Percentiles rank a stretch among this genome's conserved stretches.
phyloP scores from a whole-genome alignment of 257 asterid genomes.

The Coffea canephora region DNA sequence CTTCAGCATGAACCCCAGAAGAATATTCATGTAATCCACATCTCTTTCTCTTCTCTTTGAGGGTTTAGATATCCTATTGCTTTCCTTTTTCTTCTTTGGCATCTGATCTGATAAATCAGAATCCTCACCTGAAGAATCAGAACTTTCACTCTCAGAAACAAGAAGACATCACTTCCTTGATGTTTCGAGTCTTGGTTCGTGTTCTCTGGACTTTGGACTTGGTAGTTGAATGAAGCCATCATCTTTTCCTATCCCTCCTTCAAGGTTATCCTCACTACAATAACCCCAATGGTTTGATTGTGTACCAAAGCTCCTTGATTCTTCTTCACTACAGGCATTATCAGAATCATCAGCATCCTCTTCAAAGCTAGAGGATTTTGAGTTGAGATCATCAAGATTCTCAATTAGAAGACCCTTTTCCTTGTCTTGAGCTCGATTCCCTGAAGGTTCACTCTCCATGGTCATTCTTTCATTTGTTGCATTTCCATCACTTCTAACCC shows the following conservation, averaged over 20 bases:
- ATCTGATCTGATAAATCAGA: constrained; percentile 17
- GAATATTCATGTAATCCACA: constrained; percentile 20
- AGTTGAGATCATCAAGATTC: constrained; percentile 4
- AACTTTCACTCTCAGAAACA: constrained; percentile 8
- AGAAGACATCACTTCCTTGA: neutral
- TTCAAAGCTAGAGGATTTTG: constrained; percentile 18
- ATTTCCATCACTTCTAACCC: neutral
- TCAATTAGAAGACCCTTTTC: neutral
- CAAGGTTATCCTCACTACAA: neutral
- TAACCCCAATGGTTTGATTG: constrained; percentile 3
- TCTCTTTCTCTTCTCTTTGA: constrained; percentile 16
- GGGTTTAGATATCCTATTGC: constrained; percentile 3
- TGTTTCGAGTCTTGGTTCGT: constrained; percentile 6
- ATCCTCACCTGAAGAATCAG: neutral
- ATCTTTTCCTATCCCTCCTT: neutral
- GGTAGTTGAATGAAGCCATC: neutral
- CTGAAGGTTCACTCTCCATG: no score
- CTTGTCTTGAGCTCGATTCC: neutral
- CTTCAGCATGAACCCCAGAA: constrained; percentile 32
- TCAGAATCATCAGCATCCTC: constrained; percentile 15
- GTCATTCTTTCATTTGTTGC: neutral
- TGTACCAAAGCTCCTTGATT: neutral
- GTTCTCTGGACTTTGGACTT: constrained; percentile 13
- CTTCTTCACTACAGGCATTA: neutral
- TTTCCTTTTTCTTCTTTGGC: constrained; percentile 6